Conservation (phyloP, 805 yeast species). For the Naumovozyma baii region DNA sequence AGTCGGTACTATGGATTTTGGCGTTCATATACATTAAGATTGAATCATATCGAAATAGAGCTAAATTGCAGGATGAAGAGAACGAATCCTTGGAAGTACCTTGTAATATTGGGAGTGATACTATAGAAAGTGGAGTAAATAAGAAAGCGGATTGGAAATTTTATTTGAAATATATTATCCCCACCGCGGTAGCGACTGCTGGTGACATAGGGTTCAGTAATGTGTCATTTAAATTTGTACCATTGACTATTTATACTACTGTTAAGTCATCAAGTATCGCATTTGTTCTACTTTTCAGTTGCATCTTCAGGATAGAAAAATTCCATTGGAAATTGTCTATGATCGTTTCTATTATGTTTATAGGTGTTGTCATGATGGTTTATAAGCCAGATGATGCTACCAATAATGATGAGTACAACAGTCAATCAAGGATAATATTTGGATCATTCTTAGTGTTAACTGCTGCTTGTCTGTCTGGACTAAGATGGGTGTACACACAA, state of each 20-base stretch:
- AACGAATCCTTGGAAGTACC: not conserved
- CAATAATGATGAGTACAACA: conserved; percentile 10
- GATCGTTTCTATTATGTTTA: conserved; percentile 70
- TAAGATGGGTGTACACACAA: conserved; percentile 94
- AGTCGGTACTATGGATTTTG: conserved; percentile 52
- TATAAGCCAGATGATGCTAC: conserved; percentile 32
- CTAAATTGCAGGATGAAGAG: not conserved
- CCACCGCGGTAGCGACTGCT: conserved; percentile 80
- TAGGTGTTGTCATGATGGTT: conserved; percentile 85
- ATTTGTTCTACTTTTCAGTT: conserved; percentile 83
- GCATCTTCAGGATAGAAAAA: conserved; percentile 66
- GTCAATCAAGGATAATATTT: conserved; percentile 22
- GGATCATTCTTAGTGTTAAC: conserved; percentile 70
- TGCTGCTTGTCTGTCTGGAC: conserved; percentile 76
- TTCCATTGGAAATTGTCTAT: conserved; percentile 57
- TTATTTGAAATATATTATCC: conserved; percentile 51
- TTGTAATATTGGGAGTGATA: not conserved
- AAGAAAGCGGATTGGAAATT: conserved; percentile 31
- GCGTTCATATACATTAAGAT: conserved; percentile 34
- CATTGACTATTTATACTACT: conserved; percentile 84
- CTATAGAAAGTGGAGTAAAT: too few species aligned
- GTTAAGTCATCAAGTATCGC: conserved; percentile 80
- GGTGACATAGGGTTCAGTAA: conserved; percentile 94
- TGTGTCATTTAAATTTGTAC: conserved; percentile 66
- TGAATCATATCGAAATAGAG: not conserved